Evolutionary conservation across 257 asterid species (phyloP).

Genomic region (Solanum piurae): DNA sequence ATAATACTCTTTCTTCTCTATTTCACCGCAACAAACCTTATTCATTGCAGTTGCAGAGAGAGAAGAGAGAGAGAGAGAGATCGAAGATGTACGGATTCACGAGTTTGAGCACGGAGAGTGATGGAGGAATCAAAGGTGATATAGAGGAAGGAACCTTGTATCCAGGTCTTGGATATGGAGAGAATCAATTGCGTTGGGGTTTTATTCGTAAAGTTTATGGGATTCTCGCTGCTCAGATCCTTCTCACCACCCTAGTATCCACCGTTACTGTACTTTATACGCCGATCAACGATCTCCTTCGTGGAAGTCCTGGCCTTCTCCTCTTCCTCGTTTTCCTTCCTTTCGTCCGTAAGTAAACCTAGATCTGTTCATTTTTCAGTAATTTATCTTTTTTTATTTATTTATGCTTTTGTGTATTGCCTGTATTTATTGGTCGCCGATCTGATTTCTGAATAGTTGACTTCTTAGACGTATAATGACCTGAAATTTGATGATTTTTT

Average conservation of each 20-base stretch:
- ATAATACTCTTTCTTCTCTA: neutral
- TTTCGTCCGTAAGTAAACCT: conserved; percentile 51
- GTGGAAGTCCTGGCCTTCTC: conserved; percentile 58
- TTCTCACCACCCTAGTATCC: conserved; percentile 49
- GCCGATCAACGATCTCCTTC: conserved; percentile 72
- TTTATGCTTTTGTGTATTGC: too few species aligned
- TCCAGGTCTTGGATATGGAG: conserved; percentile 94
- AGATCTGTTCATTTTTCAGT: neutral
- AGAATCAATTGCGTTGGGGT: conserved; percentile 95
- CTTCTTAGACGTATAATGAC: neutral
- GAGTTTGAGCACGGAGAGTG: conserved; percentile 30
- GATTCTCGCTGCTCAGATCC: conserved; percentile 80
- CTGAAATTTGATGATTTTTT: neutral
- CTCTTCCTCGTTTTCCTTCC: conserved; percentile 79
- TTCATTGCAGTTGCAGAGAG: neutral
- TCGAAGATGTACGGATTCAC: conserved; percentile 51
- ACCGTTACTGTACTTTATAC: conserved; percentile 61
- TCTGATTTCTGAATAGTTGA: neutral
- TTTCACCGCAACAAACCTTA: neutral
- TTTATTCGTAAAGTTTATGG: conserved; percentile 95
- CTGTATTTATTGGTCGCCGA: neutral
- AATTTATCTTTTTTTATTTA: too few species aligned
- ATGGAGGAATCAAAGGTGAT: conserved; percentile 10
- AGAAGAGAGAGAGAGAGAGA: conserved; percentile 1
- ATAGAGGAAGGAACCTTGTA: conserved; percentile 47